Conservation (phyloP, 2,329 filamentous ascomycete genomes). For the Sordariomycetes sp. region DNA sequence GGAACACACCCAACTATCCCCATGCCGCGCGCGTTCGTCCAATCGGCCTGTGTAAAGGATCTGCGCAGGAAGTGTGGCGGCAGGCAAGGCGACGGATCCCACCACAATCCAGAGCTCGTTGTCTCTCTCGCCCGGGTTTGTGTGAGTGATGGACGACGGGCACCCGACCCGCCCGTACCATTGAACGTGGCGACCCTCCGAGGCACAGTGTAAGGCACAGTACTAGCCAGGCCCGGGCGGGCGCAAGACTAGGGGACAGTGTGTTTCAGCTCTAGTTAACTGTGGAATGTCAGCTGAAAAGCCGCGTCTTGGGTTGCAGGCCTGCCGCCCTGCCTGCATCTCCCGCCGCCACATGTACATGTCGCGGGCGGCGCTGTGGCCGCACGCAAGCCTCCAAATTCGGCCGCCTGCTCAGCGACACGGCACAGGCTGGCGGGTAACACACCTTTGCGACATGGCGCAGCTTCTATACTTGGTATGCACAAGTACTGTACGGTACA, state of each 20-base stretch:
- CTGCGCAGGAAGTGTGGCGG: no score
- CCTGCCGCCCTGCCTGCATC: background rate
- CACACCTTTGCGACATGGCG: background rate
- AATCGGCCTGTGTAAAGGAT: no score
- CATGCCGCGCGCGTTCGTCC: background rate
- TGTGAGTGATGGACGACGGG: no score
- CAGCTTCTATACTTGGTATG: no score
- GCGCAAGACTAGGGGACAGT: background rate
- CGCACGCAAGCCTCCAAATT: background rate
- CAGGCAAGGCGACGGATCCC: background rate
- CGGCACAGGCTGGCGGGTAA: background rate
- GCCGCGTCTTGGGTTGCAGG: background rate
- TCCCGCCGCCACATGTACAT: background rate
- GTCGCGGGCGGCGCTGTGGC: background rate
- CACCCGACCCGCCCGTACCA: no score
- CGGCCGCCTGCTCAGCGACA: background rate
- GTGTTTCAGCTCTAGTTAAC: background rate
- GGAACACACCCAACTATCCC: background rate
- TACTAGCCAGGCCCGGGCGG: no score
- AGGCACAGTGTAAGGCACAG: no score
- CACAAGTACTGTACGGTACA: background rate
- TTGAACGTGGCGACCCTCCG: no score
- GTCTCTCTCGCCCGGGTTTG: no score
- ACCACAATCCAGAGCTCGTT: background rate
- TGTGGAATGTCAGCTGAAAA: slow-evolving; percentile 3